Percentiles rank a stretch among this genome's conserved stretches.
These are phyloP conservation scores for Graphilbum sp. DNA, from an alignment of 2,329 filamentous ascomycete genomes.

Conservation along the genomic window DNA sequence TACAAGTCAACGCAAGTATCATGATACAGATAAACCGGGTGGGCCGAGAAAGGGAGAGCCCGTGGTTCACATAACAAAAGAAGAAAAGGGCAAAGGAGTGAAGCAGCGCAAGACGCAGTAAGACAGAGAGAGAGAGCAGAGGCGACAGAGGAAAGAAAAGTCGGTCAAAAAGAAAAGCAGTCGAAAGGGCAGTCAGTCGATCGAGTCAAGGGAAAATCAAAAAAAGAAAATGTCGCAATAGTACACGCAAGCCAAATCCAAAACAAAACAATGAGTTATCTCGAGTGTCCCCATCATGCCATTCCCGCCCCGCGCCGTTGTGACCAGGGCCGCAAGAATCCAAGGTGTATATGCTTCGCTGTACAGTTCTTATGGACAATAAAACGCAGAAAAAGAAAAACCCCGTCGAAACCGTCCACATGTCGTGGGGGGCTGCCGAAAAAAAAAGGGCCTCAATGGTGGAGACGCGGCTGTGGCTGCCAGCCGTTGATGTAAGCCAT, in stretches of 20 bases:
- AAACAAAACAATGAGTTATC: not conserved
- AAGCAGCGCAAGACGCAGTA: too few species aligned
- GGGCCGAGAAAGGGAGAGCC: too few species aligned
- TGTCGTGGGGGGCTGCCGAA: not conserved
- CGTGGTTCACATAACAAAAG: too few species aligned
- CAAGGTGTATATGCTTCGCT: not conserved
- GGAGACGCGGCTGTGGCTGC: conserved; percentile 30
- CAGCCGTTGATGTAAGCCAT: conserved; percentile 81
- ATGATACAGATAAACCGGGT: too few species aligned
- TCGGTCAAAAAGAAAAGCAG: not conserved
- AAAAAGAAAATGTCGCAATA: too few species aligned
- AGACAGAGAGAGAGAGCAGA: too few species aligned
- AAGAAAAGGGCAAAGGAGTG: too few species aligned
- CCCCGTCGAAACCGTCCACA: too few species aligned
- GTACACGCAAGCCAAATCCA: not conserved
- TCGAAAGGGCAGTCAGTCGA: too few species aligned
- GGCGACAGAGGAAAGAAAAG: not conserved
- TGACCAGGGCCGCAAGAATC: not conserved
- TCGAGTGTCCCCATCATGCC: not conserved
- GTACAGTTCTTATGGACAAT: not conserved
- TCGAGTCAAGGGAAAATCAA: not conserved
- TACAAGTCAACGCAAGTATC: too few species aligned
- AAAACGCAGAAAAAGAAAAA: not conserved
- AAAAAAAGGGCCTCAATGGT: not conserved
- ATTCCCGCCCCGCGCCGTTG: not conserved